These are phyloP conservation scores for Picochlorum costavermella DNA, from an alignment of 139 green algal species.

Conservation along the genomic window DNA sequence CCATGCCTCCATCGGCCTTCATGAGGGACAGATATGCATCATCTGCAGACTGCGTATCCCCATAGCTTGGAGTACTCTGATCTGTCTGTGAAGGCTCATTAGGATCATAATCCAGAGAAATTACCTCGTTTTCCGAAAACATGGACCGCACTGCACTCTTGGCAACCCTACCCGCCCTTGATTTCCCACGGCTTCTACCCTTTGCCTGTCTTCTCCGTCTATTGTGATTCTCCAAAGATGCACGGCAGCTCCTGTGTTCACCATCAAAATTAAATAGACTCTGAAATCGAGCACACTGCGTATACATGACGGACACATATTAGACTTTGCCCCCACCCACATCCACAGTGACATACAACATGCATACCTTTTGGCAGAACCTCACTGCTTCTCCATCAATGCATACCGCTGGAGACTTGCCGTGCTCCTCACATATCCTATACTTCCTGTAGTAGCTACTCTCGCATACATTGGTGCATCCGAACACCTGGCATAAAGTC, in stretches of 20 bases:
- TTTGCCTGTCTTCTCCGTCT: constrained; percentile 2
- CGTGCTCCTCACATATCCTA: constrained; percentile 4
- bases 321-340: too few relatives aligned
- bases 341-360: constrained; percentile 39
- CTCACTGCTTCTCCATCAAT: constrained; percentile 1
- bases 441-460: constrained; percentile 7
- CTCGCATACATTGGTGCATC: constrained; percentile 3
- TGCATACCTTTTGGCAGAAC: constrained; percentile 15
- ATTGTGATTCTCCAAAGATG: constrained; percentile 38
- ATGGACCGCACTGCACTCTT: too few relatives aligned
- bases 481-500: constrained; percentile 3
- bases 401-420: constrained; percentile 1
- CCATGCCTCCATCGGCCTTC: too few relatives aligned
- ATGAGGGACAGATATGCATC: too few relatives aligned
- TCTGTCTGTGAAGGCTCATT: too few relatives aligned
- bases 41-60: too few relatives aligned
- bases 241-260: constrained; percentile 62
- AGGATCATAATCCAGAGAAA: too few relatives aligned
- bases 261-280: constrained; percentile 72
- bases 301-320: too few relatives aligned
- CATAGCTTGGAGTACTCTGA: too few relatives aligned
- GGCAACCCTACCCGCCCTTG: background rate
- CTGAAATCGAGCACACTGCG: constrained; percentile 72
- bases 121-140: too few relatives aligned
- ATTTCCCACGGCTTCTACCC: background rate